Percentiles rank a stretch among this genome's conserved stretches.
Conservation (phyloP, 805 yeast genomes). For the Ogataea polymorpha region DNA sequence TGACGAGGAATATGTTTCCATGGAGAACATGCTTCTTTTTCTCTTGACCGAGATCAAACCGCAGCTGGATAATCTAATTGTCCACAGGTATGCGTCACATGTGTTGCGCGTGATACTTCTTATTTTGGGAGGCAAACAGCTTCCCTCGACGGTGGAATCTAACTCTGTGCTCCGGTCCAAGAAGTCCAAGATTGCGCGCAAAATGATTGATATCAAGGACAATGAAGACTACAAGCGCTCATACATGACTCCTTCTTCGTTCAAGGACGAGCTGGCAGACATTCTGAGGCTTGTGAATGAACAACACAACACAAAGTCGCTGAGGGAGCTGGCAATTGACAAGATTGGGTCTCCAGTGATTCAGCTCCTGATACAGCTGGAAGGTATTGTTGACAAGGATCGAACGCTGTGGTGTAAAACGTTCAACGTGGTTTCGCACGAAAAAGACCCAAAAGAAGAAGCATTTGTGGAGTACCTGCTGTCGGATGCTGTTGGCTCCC, state of each 20-base stretch:
- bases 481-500: constrained; percentile 90
- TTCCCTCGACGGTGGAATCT: constrained; percentile 68
- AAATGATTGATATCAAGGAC: constrained; percentile 86
- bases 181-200: constrained; percentile 83
- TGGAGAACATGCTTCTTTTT: constrained; percentile 63
- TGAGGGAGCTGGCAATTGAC: constrained; percentile 75
- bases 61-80: constrained; percentile 53
- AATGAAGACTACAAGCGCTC: constrained; percentile 64
- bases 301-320: constrained; percentile 38
- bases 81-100: constrained; percentile 86
- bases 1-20: constrained; percentile 43
- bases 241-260: constrained; percentile 68
- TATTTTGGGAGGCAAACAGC: constrained; percentile 69
- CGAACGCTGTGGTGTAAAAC: constrained; percentile 66
- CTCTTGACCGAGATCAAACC: constrained; percentile 69
- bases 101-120: constrained; percentile 71
- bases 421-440: constrained; percentile 49
- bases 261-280: constrained; percentile 56
- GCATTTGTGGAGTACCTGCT: constrained; percentile 80
- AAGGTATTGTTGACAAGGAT: constrained; percentile 74
- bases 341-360: constrained; percentile 84
- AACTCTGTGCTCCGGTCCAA: constrained; percentile 78
- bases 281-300: constrained; percentile 41
- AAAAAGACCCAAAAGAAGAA: constrained; percentile 58
- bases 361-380: constrained; percentile 73